These are phyloP conservation scores for Tardiomyces depauwii DNA, from an alignment of 1,139 yeast genomes.

Conservation along the genomic window DNA sequence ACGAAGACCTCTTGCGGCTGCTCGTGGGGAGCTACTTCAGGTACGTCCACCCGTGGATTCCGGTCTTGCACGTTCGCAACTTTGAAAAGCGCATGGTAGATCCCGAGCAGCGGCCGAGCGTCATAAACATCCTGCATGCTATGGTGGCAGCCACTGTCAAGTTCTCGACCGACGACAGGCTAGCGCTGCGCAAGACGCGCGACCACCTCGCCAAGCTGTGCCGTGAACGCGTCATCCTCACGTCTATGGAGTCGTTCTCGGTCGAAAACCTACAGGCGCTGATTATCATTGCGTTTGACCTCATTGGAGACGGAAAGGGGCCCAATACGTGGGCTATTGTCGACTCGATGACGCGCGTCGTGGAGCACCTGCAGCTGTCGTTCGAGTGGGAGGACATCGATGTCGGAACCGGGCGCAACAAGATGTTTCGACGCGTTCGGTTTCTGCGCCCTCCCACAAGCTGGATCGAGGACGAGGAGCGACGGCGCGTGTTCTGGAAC, in stretches of 20 bases:
- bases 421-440: constrained; percentile 7
- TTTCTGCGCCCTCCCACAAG: constrained; percentile 8
- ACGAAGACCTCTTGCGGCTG: constrained; percentile 2
- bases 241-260: constrained; percentile 14
- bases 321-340: constrained; percentile 15
- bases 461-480: constrained; percentile 13
- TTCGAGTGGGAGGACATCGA: constrained; percentile 10
- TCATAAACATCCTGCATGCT: constrained; percentile 10
- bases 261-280: constrained; percentile 16
- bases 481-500: constrained; percentile 17
- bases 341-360: constrained; percentile 12
- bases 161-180: constrained; percentile 4
- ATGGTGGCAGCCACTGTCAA: constrained; percentile 13
- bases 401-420: neutral
- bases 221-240: constrained; percentile 10
- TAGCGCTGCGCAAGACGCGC: too few relatives aligned
- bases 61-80: constrained; percentile 9
- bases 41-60: constrained; percentile 13
- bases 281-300: constrained; percentile 16
- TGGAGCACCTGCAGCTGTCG: constrained; percentile 13
- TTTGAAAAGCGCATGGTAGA: constrained; percentile 4
- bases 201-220: constrained; percentile 4
- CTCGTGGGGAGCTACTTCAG: constrained; percentile 8
- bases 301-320: constrained; percentile 16
- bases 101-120: neutral